Evolutionary conservation across 805 yeast genomes (phyloP).

Genomic region (Scheffersomyces ergatensis): DNA sequence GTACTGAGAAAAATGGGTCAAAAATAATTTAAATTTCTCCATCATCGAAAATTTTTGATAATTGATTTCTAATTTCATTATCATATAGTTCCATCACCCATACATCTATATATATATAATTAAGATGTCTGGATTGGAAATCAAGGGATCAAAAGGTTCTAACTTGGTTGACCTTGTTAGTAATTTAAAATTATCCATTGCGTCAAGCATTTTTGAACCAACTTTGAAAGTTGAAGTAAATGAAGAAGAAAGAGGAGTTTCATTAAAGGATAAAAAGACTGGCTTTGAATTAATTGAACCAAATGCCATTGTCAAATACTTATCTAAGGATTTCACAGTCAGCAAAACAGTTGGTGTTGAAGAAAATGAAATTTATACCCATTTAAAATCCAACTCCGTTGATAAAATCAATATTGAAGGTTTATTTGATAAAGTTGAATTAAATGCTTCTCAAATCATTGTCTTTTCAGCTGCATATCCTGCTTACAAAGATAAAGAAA

Average conservation of each 20-base stretch:
- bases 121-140: constrained; percentile 17
- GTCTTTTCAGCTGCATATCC: constrained; percentile 60
- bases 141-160: constrained; percentile 26
- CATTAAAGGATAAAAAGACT: constrained; percentile 31
- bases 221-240: constrained; percentile 18
- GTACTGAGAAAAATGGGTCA: too few relatives aligned
- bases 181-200: constrained; percentile 45
- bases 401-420: constrained; percentile 14
- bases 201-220: constrained; percentile 30
- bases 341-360: constrained; percentile 36
- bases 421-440: constrained; percentile 17
- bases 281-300: constrained; percentile 57
- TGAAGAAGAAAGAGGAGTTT: constrained; percentile 22
- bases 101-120: too few relatives aligned
- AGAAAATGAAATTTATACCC: constrained; percentile 43
- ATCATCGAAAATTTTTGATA: too few relatives aligned
- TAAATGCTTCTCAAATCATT: constrained; percentile 54
- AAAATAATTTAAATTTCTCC: too few relatives aligned
- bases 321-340: constrained; percentile 46
- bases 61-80: too few relatives aligned
- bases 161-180: constrained; percentile 27
- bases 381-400: constrained; percentile 32
- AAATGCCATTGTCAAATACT: constrained; percentile 67
- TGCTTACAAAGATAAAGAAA: constrained; percentile 19
- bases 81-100: too few relatives aligned